phyloP scores from a whole-genome alignment of 2,329 filamentous ascomycete genomes.

The Pyricularia grisea region DNA sequence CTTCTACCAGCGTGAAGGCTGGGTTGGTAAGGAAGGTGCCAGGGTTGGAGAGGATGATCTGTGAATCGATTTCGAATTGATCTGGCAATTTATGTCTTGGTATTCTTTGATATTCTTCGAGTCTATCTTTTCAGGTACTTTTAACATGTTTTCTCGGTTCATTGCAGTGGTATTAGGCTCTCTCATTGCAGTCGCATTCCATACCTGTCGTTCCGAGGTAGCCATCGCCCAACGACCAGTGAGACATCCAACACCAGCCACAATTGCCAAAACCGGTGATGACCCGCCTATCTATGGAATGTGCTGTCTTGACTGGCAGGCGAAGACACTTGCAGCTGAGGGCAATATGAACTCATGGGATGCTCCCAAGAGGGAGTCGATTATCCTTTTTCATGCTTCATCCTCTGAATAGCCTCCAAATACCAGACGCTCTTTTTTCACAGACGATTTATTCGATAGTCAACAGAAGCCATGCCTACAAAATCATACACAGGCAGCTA shows the following conservation, averaged over 20 bases:
- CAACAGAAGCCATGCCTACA: neutral
- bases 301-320: neutral
- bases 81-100: neutral
- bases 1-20: conserved; percentile 89
- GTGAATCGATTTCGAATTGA: neutral
- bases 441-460: too few species aligned
- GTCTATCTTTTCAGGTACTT: neutral
- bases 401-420: neutral
- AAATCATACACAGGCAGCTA: neutral
- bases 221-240: neutral
- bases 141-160: neutral
- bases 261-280: neutral
- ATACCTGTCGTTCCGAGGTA: neutral
- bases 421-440: too few species aligned
- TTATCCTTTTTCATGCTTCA: neutral
- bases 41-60: conserved; percentile 41
- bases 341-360: neutral
- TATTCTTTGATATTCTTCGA: neutral
- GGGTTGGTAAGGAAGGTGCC: conserved; percentile 42
- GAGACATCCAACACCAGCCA: neutral
- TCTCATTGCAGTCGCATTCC: neutral
- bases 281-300: neutral
- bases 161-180: neutral
- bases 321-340: neutral
- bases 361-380: neutral